Evolutionary conservation across 148 eudicot species (phyloP), one percentile per base, ranked within the genome.

Genomic region (Selenicereus undatus): DNA sequence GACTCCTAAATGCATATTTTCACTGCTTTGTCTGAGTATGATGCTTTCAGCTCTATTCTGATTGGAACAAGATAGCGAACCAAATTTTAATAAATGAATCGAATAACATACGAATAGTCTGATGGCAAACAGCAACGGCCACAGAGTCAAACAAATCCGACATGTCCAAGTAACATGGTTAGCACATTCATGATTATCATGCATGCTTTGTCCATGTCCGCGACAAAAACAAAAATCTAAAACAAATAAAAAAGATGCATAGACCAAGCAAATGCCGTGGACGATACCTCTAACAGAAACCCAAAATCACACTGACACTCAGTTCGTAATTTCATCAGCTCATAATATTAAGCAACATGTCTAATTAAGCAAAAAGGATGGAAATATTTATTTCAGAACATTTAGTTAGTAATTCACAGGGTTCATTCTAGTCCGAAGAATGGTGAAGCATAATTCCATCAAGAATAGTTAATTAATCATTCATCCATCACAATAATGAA

Each of bases 41-140:
- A 24, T 70, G 39, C 76, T 58, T 51, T 70, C 72, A 43, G 56
- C 22, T 48, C 35, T 17, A 13, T 60, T 78, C 71, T 39, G 71
- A 56, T 48, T 18, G 32, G 77, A 56, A 36, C 3, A n/a, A 36
- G 24, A 71, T 24, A 52, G 20, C 12, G 26, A 12, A 14, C 0
- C 29, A 58, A n/a, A 11, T 36, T 20, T 64, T 42, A 7, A 6
- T 43, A 24, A 5, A 39, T 32, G 26, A 77, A 62, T 13, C 50
- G 17, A 50, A 50, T 36, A 50, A 69, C 65, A 39, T 4, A 39
- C 43, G 3, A 2, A 69, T 20, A 27, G 27, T 70, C 48, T 74
- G 32, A 70, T 26, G 42, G 75, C 66, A 71, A 71, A 39, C 35
- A 48, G 30, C 75, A 79, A 79, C 74, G 72, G 11, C 56, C 42